Percentiles rank a stretch among this genome's conserved stretches.
phyloP scores from a whole-genome alignment of 176 grass and related monocot species.

The Zizania latifolia region DNA sequence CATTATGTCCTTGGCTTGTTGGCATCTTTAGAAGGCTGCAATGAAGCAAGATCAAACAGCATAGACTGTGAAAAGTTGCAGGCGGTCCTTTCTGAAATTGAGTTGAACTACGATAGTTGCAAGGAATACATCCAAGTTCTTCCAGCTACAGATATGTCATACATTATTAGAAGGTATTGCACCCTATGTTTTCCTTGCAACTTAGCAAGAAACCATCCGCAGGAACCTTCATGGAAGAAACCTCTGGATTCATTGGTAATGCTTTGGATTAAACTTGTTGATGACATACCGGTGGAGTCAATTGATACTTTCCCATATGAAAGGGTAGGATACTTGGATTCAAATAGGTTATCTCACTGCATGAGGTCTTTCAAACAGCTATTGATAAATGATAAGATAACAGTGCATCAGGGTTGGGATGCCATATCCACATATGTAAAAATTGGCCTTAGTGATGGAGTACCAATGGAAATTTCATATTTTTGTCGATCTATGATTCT shows the following conservation, averaged over 20 bases:
- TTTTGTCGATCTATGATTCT: slow-evolving; percentile 84
- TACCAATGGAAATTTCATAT: slow-evolving; percentile 40
- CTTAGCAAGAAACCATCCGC: slow-evolving; percentile 44
- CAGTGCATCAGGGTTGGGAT: slow-evolving; percentile 77
- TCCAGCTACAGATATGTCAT: slow-evolving; percentile 58
- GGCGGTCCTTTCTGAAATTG: slow-evolving; percentile 57
- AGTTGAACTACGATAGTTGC: slow-evolving; percentile 73
- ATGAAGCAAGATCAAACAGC: slow-evolving; percentile 60
- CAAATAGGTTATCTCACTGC: slow-evolving; percentile 47
- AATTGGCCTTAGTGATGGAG: slow-evolving; percentile 45
- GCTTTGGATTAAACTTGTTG: slow-evolving; percentile 77
- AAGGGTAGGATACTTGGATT: slow-evolving; percentile 32
- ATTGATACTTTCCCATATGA: slow-evolving; percentile 26
- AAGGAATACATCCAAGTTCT: slow-evolving; percentile 73
- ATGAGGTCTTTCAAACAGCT: slow-evolving; percentile 60
- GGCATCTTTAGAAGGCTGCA: slow-evolving; percentile 86
- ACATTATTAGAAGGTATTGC: slow-evolving; percentile 56
- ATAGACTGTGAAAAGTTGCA: slow-evolving; percentile 67
- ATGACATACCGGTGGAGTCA: slow-evolving; percentile 45
- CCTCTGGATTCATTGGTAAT: slow-evolving; percentile 46
- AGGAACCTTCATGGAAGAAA: slow-evolving; percentile 73
- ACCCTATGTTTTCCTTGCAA: slow-evolving; percentile 71
- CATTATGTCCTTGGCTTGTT: slow-evolving; percentile 73
- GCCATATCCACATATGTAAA: slow-evolving; percentile 58
- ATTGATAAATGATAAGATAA: slow-evolving; percentile 56